Percentiles rank a stretch among this genome's conserved stretches.
phyloP scores from a whole-genome alignment of 2,329 filamentous ascomycete species.

The Ophiostoma ips region DNA sequence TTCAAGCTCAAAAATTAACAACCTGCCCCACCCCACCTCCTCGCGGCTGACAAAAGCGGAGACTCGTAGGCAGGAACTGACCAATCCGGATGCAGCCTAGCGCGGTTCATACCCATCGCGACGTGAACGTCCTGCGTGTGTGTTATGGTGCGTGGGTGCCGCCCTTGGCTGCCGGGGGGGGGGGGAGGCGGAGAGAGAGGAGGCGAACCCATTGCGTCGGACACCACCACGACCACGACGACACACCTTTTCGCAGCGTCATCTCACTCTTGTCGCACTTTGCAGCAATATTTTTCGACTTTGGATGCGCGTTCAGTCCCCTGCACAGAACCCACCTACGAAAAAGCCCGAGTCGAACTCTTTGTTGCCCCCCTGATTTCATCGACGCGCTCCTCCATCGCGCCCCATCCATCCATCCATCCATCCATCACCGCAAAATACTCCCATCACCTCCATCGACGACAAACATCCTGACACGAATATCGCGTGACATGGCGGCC shows the following conservation, averaged over 20 bases:
- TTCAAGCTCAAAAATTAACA: neutral
- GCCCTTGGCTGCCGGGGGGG: no score
- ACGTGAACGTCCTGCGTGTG: constrained; percentile 12
- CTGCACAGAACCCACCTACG: no score
- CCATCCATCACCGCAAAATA: no score
- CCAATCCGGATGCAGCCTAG: constrained; percentile 7
- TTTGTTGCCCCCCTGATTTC: no score
- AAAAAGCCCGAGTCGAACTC: no score
- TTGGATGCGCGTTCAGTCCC: neutral
- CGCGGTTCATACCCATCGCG: constrained; percentile 9
- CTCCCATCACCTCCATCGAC: neutral
- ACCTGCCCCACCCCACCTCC: no score
- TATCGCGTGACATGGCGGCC: constrained; percentile 7
- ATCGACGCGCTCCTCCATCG: neutral
- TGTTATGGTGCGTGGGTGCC: constrained; percentile 4
- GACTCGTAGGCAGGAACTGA: neutral
- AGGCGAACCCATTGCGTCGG: neutral
- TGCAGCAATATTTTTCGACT: no score
- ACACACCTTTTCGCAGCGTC: no score
- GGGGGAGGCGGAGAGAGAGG: no score
- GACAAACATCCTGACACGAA: neutral
- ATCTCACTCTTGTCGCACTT: no score
- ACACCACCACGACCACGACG: neutral
- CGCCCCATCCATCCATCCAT: neutral
- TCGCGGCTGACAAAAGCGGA: constrained; percentile 12